phyloP scores from a whole-genome alignment of 148 eudicot genomes.

The Chenopodium album region DNA sequence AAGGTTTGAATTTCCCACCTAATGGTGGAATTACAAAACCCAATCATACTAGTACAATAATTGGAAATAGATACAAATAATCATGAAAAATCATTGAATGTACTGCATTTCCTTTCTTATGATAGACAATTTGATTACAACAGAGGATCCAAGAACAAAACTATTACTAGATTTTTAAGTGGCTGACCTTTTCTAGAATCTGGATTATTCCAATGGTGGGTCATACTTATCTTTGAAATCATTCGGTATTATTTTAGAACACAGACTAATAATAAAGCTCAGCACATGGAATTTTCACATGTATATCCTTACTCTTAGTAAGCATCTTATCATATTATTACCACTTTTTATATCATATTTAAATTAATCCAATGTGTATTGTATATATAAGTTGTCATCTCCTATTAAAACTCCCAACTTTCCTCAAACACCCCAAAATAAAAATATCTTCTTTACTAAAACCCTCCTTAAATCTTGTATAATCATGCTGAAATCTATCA shows the following conservation, averaged over 20 bases:
- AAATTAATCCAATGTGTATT: too few species aligned
- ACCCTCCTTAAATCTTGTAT: background rate
- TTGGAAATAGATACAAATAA: background rate
- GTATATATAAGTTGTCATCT: background rate
- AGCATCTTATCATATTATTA: slow-evolving; percentile 9
- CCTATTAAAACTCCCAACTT: background rate
- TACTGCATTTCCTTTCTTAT: background rate
- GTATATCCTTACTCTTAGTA: slow-evolving; percentile 19
- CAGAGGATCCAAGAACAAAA: slow-evolving; percentile 19
- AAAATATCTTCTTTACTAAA: background rate
- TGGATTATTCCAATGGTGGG: slow-evolving; percentile 23
- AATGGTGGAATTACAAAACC: background rate
- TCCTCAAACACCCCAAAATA: background rate
- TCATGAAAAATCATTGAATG: too few species aligned
- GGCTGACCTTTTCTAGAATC: background rate
- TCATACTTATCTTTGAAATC: slow-evolving; percentile 19
- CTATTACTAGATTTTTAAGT: background rate
- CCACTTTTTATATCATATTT: background rate
- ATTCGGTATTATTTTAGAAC: slow-evolving; percentile 6
- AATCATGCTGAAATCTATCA: slow-evolving; percentile 22
- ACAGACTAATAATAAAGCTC: slow-evolving; percentile 14
- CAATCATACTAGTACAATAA: slow-evolving; percentile 1
- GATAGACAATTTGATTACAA: slow-evolving; percentile 14
- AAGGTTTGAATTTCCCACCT: too few species aligned
- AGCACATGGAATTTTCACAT: slow-evolving; percentile 37